Percentiles rank a stretch among this genome's conserved stretches.
Evolutionary conservation across 257 asterid species (phyloP).

Genomic region (Solanum sejunctum): DNA sequence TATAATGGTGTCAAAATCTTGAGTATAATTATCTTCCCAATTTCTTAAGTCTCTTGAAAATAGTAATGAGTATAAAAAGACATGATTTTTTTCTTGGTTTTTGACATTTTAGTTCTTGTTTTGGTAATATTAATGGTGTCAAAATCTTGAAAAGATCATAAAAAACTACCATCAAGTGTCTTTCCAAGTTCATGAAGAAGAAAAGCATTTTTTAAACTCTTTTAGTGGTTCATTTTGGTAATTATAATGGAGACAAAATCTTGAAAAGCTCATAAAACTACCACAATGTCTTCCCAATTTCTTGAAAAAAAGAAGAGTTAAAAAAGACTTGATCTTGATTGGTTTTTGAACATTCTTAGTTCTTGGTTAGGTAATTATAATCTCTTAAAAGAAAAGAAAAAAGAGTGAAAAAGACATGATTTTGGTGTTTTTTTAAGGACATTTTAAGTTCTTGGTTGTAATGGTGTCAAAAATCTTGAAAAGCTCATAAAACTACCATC

Average conservation of each 20-base stretch:
- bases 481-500: not conserved
- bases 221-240: not conserved
- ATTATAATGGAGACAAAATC: not conserved
- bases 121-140: not conserved
- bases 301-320: not conserved
- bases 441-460: not conserved
- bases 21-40: conserved; percentile 14
- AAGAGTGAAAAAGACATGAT: not conserved
- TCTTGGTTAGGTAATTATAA: not conserved
- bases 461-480: not conserved
- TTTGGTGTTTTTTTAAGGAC: not conserved
- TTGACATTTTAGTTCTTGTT: too few relatives aligned
- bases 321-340: not conserved
- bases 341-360: not conserved
- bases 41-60: too few relatives aligned
- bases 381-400: too few relatives aligned
- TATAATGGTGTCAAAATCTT: not conserved
- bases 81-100: too few relatives aligned
- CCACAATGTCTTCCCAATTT: not conserved
- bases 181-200: not conserved
- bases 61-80: too few relatives aligned
- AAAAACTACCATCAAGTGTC: not conserved
- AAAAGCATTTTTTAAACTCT: not conserved
- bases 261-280: not conserved
- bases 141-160: not conserved